A percentile compares a stretch with the other conserved stretches of the same genome.
Evolutionary conservation across 1,139 yeast species (phyloP).

Genomic region (Blastobotrys illinoisensis): DNA sequence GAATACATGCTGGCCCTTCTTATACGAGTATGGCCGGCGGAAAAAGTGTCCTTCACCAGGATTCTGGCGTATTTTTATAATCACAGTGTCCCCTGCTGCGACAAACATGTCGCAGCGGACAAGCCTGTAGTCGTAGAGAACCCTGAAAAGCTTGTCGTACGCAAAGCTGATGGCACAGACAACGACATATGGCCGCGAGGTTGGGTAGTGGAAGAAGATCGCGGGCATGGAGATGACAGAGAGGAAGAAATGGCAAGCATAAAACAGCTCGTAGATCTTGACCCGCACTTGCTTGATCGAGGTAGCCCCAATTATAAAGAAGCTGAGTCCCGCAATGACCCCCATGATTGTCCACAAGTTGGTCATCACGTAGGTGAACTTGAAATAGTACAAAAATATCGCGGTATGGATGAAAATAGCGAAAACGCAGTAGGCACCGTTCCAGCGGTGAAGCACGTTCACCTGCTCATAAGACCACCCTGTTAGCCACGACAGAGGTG

Average conservation of each 20-base stretch:
- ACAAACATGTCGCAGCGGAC: conserved; percentile 17
- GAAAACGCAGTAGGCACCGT: conserved; percentile 21
- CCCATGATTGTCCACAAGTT: conserved; percentile 35
- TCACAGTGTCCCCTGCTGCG: conserved; percentile 24
- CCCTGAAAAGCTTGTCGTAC: conserved; percentile 22
- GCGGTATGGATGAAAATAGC: conserved; percentile 19
- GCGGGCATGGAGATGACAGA: conserved; percentile 24
- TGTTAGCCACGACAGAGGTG: conserved; percentile 23
- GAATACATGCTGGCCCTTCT: conserved; percentile 27
- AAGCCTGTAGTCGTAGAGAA: conserved; percentile 18
- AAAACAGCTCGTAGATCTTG: conserved; percentile 22
- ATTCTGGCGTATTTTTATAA: conserved; percentile 20
- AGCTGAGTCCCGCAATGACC: conserved; percentile 23
- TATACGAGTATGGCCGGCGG: conserved; percentile 21
- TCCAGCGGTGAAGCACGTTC: conserved; percentile 26
- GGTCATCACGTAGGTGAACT: conserved; percentile 27
- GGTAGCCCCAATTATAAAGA: conserved; percentile 21
- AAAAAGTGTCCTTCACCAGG: conserved; percentile 13
- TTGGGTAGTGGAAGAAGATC: conserved; percentile 23
- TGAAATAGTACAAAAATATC: conserved; percentile 21
- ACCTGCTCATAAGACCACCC: conserved; percentile 31
- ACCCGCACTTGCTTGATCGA: conserved; percentile 16
- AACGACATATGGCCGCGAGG: conserved; percentile 22
- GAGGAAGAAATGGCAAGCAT: conserved; percentile 22
- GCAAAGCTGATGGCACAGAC: conserved; percentile 21